Base-by-base conservation (phyloP, 2,329 filamentous ascomycete species). In the Phialocephala sp. region DNA sequence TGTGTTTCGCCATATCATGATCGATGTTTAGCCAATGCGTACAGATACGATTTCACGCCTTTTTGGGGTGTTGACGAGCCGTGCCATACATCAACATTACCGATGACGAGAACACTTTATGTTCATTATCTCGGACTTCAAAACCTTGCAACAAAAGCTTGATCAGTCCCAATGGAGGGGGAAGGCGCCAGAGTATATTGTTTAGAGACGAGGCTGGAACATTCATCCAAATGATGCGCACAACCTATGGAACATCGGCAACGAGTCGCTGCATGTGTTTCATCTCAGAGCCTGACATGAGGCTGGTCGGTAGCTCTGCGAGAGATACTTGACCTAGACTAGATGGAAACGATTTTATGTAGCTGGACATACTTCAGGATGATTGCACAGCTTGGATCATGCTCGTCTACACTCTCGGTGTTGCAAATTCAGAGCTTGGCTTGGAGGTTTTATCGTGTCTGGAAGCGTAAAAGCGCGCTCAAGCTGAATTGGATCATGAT, bases 71-170 rank as follows among this genome's bases (percentile, higher is more conserved):
- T 15, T n/a, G n/a, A 15, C 41, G 41, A 43, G 41, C 41, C 41
- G 41, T 43, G 11, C 27, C 27, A 32, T 32, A 32, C 27, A 32
- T 32, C 27, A 32, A 32, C 27, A 32, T 32, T 32, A 3, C 27
- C 27, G 27, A 36, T 55, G 52, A 55, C 35, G 35, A 55, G 15
- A 35, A 9, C 20, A 55, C 52, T 50, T 22, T 22, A 50, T 14
- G 27, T 43, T n/a, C 22, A 50, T 50, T 11, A 22, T 50, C 22
- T 5, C 45, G n/a, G 45, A 54, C 22, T 18, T 32, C 14, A 18
- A 11, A 54, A 27, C 50, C 50, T 54, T 27, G 50, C 24, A 27
- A 32, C 6, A 54, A 54, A 50, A 50, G 45, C 45, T 50, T 50
- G 45, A 50, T 50, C 8, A 8, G 5, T 14, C 3, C 50, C 50